These are phyloP conservation scores for Penicillium maclennaniae DNA, from an alignment of 495 filamentous ascomycete genomes.

Conservation along the genomic window DNA sequence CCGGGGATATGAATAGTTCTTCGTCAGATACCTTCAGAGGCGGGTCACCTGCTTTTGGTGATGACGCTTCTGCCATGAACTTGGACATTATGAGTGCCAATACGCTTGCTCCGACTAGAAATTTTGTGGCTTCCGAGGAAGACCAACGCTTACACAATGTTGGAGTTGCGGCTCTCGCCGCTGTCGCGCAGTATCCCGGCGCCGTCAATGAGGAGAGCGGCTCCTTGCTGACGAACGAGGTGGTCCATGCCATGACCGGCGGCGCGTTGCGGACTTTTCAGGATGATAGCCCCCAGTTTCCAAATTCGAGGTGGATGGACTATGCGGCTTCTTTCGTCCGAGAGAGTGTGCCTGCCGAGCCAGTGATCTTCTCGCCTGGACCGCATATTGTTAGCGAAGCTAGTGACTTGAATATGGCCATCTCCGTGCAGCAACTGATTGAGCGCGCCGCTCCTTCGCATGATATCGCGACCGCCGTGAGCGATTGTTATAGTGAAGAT, in stretches of 20 bases:
- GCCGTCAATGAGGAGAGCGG: constrained; percentile 15
- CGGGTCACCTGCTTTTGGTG: constrained; percentile 2
- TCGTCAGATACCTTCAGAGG: constrained; percentile 5
- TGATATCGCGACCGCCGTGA: constrained; percentile 20
- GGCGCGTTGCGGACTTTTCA: not conserved
- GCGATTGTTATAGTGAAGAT: constrained; percentile 20
- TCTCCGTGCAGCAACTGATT: constrained; percentile 20
- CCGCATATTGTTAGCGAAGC: constrained; percentile 1
- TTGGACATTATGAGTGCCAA: constrained; percentile 4
- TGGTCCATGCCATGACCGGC: constrained; percentile 30
- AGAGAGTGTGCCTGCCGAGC: constrained; percentile 16
- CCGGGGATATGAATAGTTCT: constrained; percentile 19
- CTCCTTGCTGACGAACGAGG: constrained; percentile 23
- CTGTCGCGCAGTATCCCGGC: constrained; percentile 32
- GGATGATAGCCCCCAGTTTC: not conserved
- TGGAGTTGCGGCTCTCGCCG: constrained; percentile 33
- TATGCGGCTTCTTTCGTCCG: not conserved
- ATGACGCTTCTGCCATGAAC: constrained; percentile 9
- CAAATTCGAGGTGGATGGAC: not conserved
- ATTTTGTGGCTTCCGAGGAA: constrained; percentile 12
- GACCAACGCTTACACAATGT: constrained; percentile 25
- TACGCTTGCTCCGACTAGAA: not conserved
- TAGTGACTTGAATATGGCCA: constrained; percentile 18
- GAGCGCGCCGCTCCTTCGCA: constrained; percentile 12
- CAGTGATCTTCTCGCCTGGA: constrained; percentile 9